These are phyloP conservation scores for Cryphonectria nitschkei DNA, from an alignment of 2,329 filamentous ascomycete species.

Conservation along the genomic window DNA sequence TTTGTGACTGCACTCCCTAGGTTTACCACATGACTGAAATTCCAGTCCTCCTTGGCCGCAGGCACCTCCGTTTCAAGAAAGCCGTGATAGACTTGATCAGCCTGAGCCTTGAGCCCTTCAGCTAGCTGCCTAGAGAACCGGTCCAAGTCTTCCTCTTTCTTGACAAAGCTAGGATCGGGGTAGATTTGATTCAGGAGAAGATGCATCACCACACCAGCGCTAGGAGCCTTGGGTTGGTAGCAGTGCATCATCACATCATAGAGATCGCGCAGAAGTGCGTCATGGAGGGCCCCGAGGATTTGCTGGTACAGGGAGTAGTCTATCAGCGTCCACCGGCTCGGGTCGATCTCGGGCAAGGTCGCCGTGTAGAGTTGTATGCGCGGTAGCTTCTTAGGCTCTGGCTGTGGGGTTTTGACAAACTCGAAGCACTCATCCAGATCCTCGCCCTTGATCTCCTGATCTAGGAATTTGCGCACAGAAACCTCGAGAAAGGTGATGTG, in stretches of 20 bases:
- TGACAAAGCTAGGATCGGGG: conserved; percentile 74
- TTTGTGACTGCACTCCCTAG: conserved; percentile 85
- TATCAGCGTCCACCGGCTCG: conserved; percentile 67
- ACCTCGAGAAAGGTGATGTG: conserved; percentile 84
- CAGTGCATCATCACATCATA: conserved; percentile 86
- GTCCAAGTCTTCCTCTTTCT: conserved; percentile 69
- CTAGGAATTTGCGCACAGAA: conserved; percentile 79
- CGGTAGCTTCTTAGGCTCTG: conserved; percentile 67
- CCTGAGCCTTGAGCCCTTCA: conserved; percentile 74
- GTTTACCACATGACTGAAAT: conserved; percentile 87
- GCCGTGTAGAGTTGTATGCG: conserved; percentile 56
- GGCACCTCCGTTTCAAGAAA: conserved; percentile 82
- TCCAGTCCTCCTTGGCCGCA: conserved; percentile 79
- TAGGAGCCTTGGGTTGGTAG: conserved; percentile 85
- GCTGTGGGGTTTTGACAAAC: conserved; percentile 73
- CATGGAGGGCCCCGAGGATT: conserved; percentile 74
- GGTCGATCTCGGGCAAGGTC: conserved; percentile 59
- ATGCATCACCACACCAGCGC: conserved; percentile 78
- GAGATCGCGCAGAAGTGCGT: conserved; percentile 82
- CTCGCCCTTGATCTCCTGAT: conserved; percentile 79
- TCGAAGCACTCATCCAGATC: conserved; percentile 84
- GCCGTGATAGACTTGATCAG: conserved; percentile 76
- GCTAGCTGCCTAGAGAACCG: conserved; percentile 73
- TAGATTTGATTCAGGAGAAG: conserved; percentile 83
- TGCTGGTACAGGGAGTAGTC: conserved; percentile 75